A percentile compares a stretch with the other conserved stretches of the same genome.
Conservation (phyloP, 1,139 yeast genomes). For the Hemisphaericaspora xylanilytica region DNA sequence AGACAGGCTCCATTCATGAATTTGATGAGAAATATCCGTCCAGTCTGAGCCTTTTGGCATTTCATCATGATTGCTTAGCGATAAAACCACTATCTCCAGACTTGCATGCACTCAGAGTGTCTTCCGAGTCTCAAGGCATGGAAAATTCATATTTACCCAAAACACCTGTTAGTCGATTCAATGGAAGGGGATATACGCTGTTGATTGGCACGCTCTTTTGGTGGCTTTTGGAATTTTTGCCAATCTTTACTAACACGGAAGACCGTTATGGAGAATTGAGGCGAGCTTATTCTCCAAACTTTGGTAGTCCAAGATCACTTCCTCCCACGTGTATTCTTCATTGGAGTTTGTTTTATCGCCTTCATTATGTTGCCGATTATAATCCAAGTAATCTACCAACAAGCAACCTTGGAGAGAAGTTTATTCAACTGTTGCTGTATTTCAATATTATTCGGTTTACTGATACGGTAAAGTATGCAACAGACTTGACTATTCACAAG, state of each 20-base stretch:
- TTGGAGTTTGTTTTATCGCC: conserved; percentile 62
- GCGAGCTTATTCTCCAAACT: conserved; percentile 48
- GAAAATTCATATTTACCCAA: too few relatives aligned
- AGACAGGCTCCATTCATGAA: conserved; percentile 33
- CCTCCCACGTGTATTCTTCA: conserved; percentile 50
- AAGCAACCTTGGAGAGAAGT: conserved; percentile 19
- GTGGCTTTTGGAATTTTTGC: conserved; percentile 63
- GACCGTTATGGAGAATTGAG: conserved; percentile 47
- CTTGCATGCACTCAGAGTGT: too few relatives aligned
- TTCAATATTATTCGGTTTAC: conserved; percentile 12
- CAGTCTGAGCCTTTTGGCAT: conserved; percentile 38
- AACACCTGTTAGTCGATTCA: conserved; percentile 21
- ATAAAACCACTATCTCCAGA: conserved; percentile 10
- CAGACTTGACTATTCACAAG: conserved; percentile 18
- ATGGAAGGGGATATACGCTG: conserved; percentile 31
- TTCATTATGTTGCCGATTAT: conserved; percentile 45
- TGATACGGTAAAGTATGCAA: conserved; percentile 12
- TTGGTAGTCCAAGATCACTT: conserved; percentile 49
- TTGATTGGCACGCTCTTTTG: conserved; percentile 33
- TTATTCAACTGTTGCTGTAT: conserved; percentile 21
- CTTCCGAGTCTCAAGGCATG: too few relatives aligned
- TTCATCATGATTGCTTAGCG: conserved; percentile 47
- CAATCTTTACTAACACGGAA: conserved; percentile 51
- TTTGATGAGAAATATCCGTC: conserved; percentile 38
- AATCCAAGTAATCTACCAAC: conserved; percentile 45